Base-by-base conservation (phyloP, 1,139 yeast species). In the Candida glucosophila region DNA sequence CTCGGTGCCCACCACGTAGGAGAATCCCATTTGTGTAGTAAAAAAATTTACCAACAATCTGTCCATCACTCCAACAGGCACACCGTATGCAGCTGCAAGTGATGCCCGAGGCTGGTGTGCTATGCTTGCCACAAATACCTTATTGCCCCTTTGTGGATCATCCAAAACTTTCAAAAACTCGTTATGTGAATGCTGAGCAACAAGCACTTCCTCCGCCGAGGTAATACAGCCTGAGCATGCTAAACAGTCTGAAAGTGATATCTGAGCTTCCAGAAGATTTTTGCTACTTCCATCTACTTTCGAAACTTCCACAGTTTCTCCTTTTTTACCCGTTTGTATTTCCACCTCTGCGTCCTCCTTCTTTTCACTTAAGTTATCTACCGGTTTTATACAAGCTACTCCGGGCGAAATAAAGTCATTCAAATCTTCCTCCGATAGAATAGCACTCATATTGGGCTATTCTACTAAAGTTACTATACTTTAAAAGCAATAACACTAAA, bases 151-250 rank as follows among this genome's bases (percentile, higher is more conserved):
- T 16, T 33, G 33, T 9, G 32, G 23, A 6, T 53, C 53, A 3
- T 46, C 36, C 36, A 83, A 54, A 14, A 77, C 82, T 26, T 72
- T 67, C 15, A 83, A 40, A 27, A 90, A 65, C 41, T 86, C 92
- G 17, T 70, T 72, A 43, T 88, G 93, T 19, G 94, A 82, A 50
- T 90, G 98, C 40, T 85, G 78, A 3, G 95, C 85, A 22, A 90
- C 82, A 27, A 90, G 58, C 12, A 90, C 88, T 39, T 88, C 95
- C 47, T 90, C 99, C 9, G 96, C 94, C 7, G 95, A 82, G 0
- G 98, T 90, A 33, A 90, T 86, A 51, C 99, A 90, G 2, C 99
- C 99, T 3, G 94, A 77, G 45, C 99, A 90, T 0, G 98, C 98
- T 27, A 90, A 60, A 52, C 99, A 90, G 58, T 90, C 99, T 6